Conservation (phyloP, 108 stramenopile genomes). For the Nannochloropsis gaditana region DNA sequence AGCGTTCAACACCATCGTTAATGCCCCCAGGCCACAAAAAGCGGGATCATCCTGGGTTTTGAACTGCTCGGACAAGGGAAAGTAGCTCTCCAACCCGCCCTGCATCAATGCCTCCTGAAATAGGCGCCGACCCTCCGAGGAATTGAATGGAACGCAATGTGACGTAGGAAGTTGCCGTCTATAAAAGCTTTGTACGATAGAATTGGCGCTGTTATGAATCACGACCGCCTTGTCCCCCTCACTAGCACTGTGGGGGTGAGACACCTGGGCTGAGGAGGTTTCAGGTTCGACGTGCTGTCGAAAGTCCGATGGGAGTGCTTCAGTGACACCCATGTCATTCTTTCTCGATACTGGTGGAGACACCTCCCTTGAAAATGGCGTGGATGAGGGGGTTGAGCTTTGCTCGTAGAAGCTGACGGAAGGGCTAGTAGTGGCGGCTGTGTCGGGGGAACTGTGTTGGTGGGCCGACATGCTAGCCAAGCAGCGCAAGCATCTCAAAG, state of each 20-base stretch:
- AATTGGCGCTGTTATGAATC: not conserved
- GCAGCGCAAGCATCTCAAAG: not conserved
- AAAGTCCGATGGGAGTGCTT: too few relatives aligned
- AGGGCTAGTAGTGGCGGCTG: too few relatives aligned
- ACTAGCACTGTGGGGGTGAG: too few relatives aligned
- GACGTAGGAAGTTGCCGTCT: not conserved
- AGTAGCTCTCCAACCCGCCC: slow-evolving; percentile 50
- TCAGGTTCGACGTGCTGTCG: too few relatives aligned
- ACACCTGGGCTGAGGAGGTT: too few relatives aligned
- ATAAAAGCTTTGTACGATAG: not conserved
- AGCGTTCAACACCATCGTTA: slow-evolving; percentile 83
- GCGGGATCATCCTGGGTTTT: slow-evolving; percentile 79
- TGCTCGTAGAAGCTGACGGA: too few relatives aligned
- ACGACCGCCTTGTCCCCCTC: not conserved
- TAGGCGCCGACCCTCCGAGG: slow-evolving; percentile 39
- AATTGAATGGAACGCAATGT: slow-evolving; percentile 28
- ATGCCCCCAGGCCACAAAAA: slow-evolving; percentile 81
- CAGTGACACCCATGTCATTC: too few relatives aligned
- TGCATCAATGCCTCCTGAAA: slow-evolving; percentile 49
- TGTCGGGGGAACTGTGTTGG: too few relatives aligned
- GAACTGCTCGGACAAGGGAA: slow-evolving; percentile 48
- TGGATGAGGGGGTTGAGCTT: too few relatives aligned
- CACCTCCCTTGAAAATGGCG: too few relatives aligned
- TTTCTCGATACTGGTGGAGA: too few relatives aligned
- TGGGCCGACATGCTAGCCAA: not conserved